Percentiles rank a stretch among this genome's conserved stretches.
These are phyloP conservation scores for Alternaria sp. DNA, from an alignment of 2,329 filamentous ascomycete genomes.

Conservation along the genomic window DNA sequence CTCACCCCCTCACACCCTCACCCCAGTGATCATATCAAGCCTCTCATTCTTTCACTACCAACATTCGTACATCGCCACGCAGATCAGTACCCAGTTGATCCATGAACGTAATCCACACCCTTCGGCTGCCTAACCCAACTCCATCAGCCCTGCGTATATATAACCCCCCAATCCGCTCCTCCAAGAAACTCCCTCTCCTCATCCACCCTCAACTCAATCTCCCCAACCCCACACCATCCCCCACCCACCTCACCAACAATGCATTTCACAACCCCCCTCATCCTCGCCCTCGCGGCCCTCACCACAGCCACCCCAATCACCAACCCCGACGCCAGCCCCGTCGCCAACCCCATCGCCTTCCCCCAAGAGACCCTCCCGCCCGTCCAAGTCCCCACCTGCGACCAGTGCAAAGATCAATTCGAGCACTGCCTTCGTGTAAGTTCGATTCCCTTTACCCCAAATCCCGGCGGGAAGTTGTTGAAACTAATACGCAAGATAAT, in stretches of 20 bases:
- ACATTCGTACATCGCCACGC: neutral
- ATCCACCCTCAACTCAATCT: neutral
- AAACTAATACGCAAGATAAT: too few species aligned
- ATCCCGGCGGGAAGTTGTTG: too few species aligned
- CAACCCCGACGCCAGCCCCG: neutral
- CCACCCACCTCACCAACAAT: neutral
- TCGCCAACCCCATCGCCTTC: neutral
- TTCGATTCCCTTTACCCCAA: too few species aligned
- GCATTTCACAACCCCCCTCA: neutral
- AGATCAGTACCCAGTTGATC: neutral
- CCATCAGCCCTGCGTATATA: neutral
- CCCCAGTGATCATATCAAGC: neutral
- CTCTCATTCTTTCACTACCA: neutral
- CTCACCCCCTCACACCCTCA: neutral
- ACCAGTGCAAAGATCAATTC: neutral
- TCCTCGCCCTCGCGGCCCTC: neutral
- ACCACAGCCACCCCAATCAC: neutral
- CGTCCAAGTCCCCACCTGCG: neutral
- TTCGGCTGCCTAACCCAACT: neutral
- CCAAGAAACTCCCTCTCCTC: neutral
- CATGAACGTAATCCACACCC: fast-evolving
- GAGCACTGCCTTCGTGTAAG: neutral
- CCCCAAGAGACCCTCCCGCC: neutral
- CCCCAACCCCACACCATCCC: neutral
- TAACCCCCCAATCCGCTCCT: neutral